Evolutionary conservation across 108 stramenopile species (phyloP).

Genomic region (Fistulifera pelliculosa): DNA sequence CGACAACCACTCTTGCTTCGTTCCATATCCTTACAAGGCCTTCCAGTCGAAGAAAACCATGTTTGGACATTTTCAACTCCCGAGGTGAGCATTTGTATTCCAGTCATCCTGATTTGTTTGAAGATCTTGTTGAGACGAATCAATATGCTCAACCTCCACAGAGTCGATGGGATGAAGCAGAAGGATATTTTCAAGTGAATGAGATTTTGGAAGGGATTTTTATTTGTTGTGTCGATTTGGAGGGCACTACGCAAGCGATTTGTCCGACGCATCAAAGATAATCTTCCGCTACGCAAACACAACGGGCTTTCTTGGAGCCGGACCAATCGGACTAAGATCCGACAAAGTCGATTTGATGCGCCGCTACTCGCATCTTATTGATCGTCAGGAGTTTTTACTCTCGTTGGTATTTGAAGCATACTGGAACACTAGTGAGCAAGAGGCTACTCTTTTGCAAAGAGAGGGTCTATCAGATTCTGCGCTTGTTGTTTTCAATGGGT

Average conservation of each 20-base stretch:
- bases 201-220: constrained; percentile 72
- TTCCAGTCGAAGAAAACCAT: constrained; percentile 88
- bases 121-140: constrained; percentile 20
- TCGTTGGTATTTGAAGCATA: constrained; percentile 54
- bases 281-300: constrained; percentile 81
- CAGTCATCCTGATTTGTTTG: constrained; percentile 33
- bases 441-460: not conserved
- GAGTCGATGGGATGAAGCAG: constrained; percentile 64
- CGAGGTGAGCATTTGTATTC: constrained; percentile 23
- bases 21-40: constrained; percentile 70
- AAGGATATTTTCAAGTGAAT: constrained; percentile 46
- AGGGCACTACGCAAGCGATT: constrained; percentile 58
- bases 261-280: constrained; percentile 58
- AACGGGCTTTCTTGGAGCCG: constrained; percentile 55
- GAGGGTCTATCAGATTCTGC: not conserved
- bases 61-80: constrained; percentile 78
- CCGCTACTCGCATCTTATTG: constrained; percentile 60
- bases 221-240: constrained; percentile 81
- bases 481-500: not conserved
- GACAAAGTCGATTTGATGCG: constrained; percentile 73
- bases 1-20: constrained; percentile 54
- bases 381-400: constrained; percentile 70
- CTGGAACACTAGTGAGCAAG: constrained; percentile 15
- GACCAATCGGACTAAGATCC: constrained; percentile 38
- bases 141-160: not conserved